Percentiles rank a stretch among this genome's conserved stretches.
phyloP scores from a whole-genome alignment of 495 filamentous ascomycete genomes.

The Ramalina intermedia region DNA sequence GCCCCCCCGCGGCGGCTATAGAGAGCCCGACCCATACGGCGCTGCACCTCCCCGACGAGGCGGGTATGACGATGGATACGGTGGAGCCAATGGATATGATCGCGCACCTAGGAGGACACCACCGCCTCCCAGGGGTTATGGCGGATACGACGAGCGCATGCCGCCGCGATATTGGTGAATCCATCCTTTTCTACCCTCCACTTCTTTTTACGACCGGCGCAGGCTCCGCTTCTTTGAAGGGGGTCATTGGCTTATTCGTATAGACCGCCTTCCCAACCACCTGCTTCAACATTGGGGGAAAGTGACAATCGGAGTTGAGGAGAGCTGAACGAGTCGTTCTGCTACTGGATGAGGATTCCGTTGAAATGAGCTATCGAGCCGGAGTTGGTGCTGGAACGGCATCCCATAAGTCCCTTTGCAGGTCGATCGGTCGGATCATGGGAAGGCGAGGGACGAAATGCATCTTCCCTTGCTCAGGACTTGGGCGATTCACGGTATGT shows the following conservation, averaged over 20 bases:
- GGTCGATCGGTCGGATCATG: no score
- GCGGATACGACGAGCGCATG: constrained; percentile 15
- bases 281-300: no score
- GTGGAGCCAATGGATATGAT: constrained; percentile 13
- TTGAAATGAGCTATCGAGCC: no score
- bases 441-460: no score
- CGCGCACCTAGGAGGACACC: constrained; percentile 6
- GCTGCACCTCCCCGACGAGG: constrained; percentile 28
- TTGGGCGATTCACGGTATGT: no score
- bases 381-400: no score
- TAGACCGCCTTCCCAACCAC: not conserved
- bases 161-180: constrained; percentile 18
- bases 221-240: constrained; percentile 1
- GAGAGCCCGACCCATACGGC: constrained; percentile 12
- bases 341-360: no score
- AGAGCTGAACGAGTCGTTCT: no score
- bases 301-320: no score
- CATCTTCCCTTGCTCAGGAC: no score
- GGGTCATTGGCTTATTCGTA: constrained; percentile 8
- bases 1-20: constrained; percentile 36
- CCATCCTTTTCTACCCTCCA: constrained; percentile 6
- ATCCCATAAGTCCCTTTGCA: no score
- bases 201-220: not conserved
- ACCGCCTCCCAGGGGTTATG: constrained; percentile 15
- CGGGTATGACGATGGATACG: constrained; percentile 39